Conservation (phyloP, 108 stramenopile genomes). For the Nannochloropsis salina region DNA sequence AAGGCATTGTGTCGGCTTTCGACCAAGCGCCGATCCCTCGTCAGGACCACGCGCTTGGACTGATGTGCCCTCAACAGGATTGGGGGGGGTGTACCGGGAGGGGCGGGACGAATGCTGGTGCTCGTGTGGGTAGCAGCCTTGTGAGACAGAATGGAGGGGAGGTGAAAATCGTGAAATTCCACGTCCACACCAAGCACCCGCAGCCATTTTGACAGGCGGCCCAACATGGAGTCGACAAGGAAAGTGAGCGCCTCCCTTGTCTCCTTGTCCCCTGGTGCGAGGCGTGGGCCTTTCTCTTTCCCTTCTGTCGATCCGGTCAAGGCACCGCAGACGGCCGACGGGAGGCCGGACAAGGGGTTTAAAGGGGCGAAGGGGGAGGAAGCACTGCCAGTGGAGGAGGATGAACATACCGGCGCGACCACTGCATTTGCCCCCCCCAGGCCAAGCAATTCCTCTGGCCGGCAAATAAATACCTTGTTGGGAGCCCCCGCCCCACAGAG, state of each 20-base stretch:
- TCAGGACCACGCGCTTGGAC: neutral
- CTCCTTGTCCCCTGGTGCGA: neutral
- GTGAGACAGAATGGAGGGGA: neutral
- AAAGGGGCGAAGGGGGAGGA: neutral
- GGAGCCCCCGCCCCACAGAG: neutral
- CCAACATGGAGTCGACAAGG: conserved; percentile 1
- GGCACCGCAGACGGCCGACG: no score
- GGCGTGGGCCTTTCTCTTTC: no score
- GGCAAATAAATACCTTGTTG: neutral
- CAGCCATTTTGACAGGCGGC: conserved; percentile 3
- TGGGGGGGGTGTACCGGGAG: neutral
- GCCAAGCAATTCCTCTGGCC: neutral
- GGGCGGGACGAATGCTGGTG: neutral
- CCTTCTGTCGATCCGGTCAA: no score
- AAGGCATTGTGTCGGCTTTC: conserved; percentile 16
- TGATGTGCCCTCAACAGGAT: neutral
- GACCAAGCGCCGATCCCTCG: neutral
- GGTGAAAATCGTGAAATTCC: neutral
- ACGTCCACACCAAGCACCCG: neutral
- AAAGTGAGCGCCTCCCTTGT: neutral
- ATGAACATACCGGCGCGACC: neutral
- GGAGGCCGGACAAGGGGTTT: neutral
- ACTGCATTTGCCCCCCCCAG: neutral
- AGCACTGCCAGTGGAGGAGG: neutral
- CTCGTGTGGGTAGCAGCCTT: neutral